phyloP scores from a whole-genome alignment of 2,329 filamentous ascomycete genomes.

The Beauveria australis region DNA sequence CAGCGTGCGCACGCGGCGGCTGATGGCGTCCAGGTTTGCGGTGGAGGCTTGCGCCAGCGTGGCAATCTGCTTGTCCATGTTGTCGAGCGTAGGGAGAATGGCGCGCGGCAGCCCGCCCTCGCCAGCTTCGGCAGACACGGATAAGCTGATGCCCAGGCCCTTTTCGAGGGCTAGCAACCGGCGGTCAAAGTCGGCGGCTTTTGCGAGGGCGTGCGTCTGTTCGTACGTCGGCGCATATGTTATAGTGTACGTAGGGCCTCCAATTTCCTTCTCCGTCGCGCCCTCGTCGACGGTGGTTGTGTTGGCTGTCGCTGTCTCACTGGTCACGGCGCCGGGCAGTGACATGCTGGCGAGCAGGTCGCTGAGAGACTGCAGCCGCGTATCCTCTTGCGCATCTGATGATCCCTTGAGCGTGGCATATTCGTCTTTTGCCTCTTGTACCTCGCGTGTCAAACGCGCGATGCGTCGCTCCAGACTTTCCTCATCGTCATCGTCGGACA shows the following conservation, averaged over 20 bases:
- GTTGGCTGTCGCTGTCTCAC: background rate
- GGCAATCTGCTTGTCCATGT: constrained; percentile 71
- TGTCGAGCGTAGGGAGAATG: constrained; percentile 73
- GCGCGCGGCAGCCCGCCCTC: constrained; percentile 52
- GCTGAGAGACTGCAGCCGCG: constrained; percentile 56
- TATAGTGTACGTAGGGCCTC: constrained; percentile 50
- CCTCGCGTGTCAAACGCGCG: constrained; percentile 72
- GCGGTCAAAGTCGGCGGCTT: constrained; percentile 80
- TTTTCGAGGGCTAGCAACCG: constrained; percentile 73
- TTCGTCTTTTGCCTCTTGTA: constrained; percentile 63
- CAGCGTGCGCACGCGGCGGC: constrained; percentile 60
- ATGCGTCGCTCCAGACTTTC: constrained; percentile 73
- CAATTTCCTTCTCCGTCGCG: constrained; percentile 12
- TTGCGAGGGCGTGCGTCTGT: constrained; percentile 63
- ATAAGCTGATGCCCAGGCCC: constrained; percentile 68
- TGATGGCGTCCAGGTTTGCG: constrained; percentile 64
- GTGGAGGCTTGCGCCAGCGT: constrained; percentile 66
- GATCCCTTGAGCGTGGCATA: constrained; percentile 46
- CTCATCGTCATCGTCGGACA: constrained; percentile 65
- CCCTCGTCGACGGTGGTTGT: constrained; percentile 14
- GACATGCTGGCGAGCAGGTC: constrained; percentile 61
- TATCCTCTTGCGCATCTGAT: constrained; percentile 27
- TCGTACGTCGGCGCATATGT: constrained; percentile 58
- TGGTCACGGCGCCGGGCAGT: constrained; percentile 18
- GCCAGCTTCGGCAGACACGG: constrained; percentile 54